These are phyloP conservation scores for Xylariaceae sp. DNA, from an alignment of 2,329 filamentous ascomycete species.

Conservation along the genomic window DNA sequence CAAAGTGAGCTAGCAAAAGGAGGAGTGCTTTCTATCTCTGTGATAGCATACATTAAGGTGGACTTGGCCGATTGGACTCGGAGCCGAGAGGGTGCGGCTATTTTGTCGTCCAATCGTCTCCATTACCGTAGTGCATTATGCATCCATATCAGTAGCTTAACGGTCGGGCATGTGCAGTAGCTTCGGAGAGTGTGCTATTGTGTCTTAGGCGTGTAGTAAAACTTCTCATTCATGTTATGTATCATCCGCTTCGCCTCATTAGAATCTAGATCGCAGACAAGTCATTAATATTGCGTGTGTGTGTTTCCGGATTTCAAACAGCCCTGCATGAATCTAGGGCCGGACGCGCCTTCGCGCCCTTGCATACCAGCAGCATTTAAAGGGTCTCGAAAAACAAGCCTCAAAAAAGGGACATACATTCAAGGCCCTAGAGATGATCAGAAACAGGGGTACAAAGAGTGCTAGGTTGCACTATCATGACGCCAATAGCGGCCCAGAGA, in stretches of 20 bases:
- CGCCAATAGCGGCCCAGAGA: too few relatives aligned
- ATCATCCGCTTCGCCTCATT: too few relatives aligned
- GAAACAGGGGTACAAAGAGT: too few relatives aligned
- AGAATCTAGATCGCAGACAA: too few relatives aligned
- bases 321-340: background rate
- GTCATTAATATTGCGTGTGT: too few relatives aligned
- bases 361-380: too few relatives aligned
- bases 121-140: slow-evolving; percentile 9
- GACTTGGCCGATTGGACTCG: background rate
- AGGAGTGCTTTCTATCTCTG: slow-evolving; percentile 5
- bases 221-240: too few relatives aligned
- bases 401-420: background rate
- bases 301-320: background rate
- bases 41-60: too few relatives aligned
- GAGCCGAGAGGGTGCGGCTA: background rate
- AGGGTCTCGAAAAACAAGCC: background rate
- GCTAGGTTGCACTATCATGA: too few relatives aligned
- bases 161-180: slow-evolving; percentile 7
- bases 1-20: slow-evolving; percentile 9
- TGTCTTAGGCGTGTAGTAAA: too few relatives aligned
- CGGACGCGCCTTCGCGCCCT: background rate
- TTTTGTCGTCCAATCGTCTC: slow-evolving; percentile 9
- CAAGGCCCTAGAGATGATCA: background rate
- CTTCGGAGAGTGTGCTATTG: background rate
- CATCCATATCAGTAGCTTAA: slow-evolving; percentile 1